Evolutionary conservation across 805 yeast genomes (phyloP), one percentile per base, ranked within the genome.

Genomic region (Blastobotrys peoriensis): DNA sequence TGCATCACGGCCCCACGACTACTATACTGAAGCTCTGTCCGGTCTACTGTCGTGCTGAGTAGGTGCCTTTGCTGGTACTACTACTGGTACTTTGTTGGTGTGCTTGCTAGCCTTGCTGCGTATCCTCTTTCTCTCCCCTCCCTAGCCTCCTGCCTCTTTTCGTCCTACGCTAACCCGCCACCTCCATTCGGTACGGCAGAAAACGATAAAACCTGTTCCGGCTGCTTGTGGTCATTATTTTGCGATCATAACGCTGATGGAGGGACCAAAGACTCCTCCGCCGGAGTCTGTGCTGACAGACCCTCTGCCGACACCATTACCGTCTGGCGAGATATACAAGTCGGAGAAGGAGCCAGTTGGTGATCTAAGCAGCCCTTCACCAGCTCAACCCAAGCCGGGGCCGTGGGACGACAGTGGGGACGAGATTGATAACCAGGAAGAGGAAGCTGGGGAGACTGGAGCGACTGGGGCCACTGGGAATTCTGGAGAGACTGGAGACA

Each of bases 251-350:
- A 25, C 30, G 13, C 10, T 9, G 10, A 33, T 33, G 35, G 35
- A 33, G 38, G 20, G 20, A 6, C 38, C 8, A 36, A 8, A 5
- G 23, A 36, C 10, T 15, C 38, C 20, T 18, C 38, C 38, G 16
- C 38, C 8, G 15, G 22, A 10, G 22, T 20, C 10, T 15, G 20
- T 20, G 23, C 15, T 5, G 38, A 20, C 21, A 19, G 20, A 16
- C 23, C 17, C 27, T 6, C 41, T 50, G 13, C 54, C 54, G 21
- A 50, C 54, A 8, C 54, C 54, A 18, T 35, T 50, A 15, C 51
- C 51, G 19, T 50, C 54, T 2, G 54, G 54, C 15, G 42, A 36
- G 21, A 47, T 50, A 3, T 39, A 48, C 18, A 38, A 40, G 17
- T 40, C 15, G 13, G 33, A 17, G 5, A 18, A 36, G 37, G 15